These are phyloP conservation scores for Cryptococcus floricola DNA, from an alignment of 1,284 basidiomycete genomes.

Conservation along the genomic window DNA sequence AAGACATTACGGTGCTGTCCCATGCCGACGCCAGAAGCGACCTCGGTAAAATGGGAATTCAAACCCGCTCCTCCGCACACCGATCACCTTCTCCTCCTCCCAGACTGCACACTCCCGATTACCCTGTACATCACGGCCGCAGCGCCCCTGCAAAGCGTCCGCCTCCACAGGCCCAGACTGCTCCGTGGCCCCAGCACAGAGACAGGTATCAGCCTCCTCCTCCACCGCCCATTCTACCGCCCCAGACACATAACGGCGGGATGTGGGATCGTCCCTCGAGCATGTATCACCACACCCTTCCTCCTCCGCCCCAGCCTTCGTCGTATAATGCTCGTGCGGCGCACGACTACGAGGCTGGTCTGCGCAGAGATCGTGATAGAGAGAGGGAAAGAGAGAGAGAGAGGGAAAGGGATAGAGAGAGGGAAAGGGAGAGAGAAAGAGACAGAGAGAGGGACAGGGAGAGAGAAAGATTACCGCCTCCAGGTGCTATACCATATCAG, in stretches of 20 bases:
- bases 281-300: not conserved
- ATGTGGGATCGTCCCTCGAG: not conserved
- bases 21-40: slow-evolving; percentile 17
- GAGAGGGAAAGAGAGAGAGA: too few species aligned
- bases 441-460: too few species aligned
- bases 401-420: not conserved
- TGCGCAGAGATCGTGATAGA: not conserved
- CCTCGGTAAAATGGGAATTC: slow-evolving; percentile 16
- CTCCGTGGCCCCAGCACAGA: not conserved
- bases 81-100: not conserved
- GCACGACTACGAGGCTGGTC: slow-evolving; percentile 2
- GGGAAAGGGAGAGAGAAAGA: not conserved
- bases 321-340: not conserved
- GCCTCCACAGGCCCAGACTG: not conserved
- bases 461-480: not conserved
- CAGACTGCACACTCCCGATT: not conserved
- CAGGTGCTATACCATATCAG: not conserved
- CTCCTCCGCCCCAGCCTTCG: not conserved
- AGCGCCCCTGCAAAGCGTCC: not conserved
- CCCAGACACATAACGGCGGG: not conserved
- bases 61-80: not conserved
- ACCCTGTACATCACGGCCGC: not conserved
- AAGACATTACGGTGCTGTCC: slow-evolving; percentile 5
- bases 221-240: not conserved
- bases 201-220: not conserved